Evolutionary conservation across 2,329 filamentous ascomycete genomes (phyloP), one percentile per base, ranked within the genome.

Genomic region (Lecanicillium sp.): DNA sequence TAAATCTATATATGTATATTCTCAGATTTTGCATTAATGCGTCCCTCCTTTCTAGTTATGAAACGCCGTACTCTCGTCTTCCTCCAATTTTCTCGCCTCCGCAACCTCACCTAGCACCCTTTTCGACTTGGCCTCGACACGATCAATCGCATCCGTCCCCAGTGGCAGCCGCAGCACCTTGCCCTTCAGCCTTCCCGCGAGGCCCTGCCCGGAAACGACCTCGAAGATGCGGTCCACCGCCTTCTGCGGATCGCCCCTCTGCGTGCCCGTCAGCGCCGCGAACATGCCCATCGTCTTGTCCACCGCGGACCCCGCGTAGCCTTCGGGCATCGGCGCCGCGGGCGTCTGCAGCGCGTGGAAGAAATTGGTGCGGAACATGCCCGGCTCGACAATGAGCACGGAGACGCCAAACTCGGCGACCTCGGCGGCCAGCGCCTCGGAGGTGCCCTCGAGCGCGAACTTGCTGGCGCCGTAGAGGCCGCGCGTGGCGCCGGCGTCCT

Each of bases 211-310:
- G 5, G 73, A 62, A 3, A 73, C 74, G 17, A 79, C 57, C 50
- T 79, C 71, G 54, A 77, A 78, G 60, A 78, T 75, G 1, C 67
- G 68, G 40, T 67, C 63, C 1, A 68, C 72, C 7, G 66, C 74
- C 55, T 77, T 75, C 1, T 50, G 45, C 5, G 73, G 71, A 52
- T 78, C 74, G 10, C 74, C 73, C 10, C 67, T 64, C 52, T 76
- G 67, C 50, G 75, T 60, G 29, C 41, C 41, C 35, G 11, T 5
- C 30, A 15, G 4, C 30, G n/a, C 7, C 37, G 26, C 38, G 14
- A 41, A 41, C 45, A 71, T 29, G 38, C 66, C 55, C 44, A 63
- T 43, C 5, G 56, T 58, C 54, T 58, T 63, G 50, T 53, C 64
- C 54, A 56, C 60, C n/a, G 60, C 56, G 9, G 51, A 23, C 0